Percentiles rank a stretch among this genome's conserved stretches.
These are phyloP conservation scores for Arachis stenosperma DNA, from an alignment of 306 rosid genomes.

Conservation along the genomic window DNA sequence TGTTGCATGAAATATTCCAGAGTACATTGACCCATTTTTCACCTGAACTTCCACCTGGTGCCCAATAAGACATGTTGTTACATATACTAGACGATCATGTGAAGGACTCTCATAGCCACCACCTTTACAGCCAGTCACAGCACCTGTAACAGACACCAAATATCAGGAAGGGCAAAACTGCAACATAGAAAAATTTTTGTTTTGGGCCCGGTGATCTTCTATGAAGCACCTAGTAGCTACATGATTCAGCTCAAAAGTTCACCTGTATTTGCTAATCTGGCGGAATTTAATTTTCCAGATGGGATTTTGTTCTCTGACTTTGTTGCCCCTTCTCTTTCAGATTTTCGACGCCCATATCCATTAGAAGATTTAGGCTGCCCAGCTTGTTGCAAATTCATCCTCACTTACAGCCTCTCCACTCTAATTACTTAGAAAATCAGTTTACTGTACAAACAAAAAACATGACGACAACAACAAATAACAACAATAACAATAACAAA, in stretches of 20 bases:
- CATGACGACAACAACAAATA: neutral
- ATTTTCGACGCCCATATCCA: constrained; percentile 84
- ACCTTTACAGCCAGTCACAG: constrained; percentile 57
- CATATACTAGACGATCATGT: constrained; percentile 68
- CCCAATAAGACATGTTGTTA: constrained; percentile 78
- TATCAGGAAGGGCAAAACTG: constrained; percentile 32
- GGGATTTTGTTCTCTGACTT: constrained; percentile 64
- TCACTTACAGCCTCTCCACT: constrained; percentile 54
- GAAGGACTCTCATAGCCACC: constrained; percentile 65
- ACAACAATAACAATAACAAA: neutral
- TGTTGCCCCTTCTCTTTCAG: constrained; percentile 66
- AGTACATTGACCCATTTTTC: constrained; percentile 77
- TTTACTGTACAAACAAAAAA: constrained; percentile 18
- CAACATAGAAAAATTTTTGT: neutral
- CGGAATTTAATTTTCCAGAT: constrained; percentile 62
- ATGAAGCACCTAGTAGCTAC: neutral
- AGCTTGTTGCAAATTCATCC: constrained; percentile 75
- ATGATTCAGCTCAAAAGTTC: constrained; percentile 33
- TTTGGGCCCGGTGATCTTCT: neutral
- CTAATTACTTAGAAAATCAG: constrained; percentile 40
- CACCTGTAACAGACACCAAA: constrained; percentile 44
- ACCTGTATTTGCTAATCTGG: constrained; percentile 63
- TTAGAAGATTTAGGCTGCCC: constrained; percentile 67
- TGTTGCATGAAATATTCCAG: constrained; percentile 90
- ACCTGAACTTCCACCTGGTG: constrained; percentile 87